A percentile compares a stretch with the other conserved stretches of the same genome.
Evolutionary conservation across 805 yeast genomes (phyloP).

Genomic region (Ogataea nitratoaversa): DNA sequence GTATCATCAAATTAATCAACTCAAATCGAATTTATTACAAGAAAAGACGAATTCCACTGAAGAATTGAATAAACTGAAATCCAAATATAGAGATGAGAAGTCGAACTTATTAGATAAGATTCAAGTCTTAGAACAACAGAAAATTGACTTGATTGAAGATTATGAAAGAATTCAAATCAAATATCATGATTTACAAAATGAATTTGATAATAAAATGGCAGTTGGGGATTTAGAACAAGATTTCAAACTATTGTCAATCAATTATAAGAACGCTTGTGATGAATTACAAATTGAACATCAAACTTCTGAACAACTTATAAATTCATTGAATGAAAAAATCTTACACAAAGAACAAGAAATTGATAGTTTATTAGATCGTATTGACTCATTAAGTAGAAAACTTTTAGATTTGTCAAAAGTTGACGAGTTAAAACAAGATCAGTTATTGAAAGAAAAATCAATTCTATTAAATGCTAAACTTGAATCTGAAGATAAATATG

Average conservation of each 20-base stretch:
- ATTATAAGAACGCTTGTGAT: constrained; percentile 28
- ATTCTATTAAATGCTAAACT: constrained; percentile 33
- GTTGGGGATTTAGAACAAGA: constrained; percentile 34
- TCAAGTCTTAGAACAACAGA: constrained; percentile 33
- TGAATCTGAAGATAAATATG: constrained; percentile 36
- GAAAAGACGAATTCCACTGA: constrained; percentile 16
- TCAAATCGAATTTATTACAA: constrained; percentile 9
- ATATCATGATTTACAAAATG: constrained; percentile 9
- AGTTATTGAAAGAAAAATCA: constrained; percentile 34
- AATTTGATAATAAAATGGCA: constrained; percentile 8
- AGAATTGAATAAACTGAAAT: constrained; percentile 11
- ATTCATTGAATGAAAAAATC: constrained; percentile 15
- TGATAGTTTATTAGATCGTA: constrained; percentile 26
- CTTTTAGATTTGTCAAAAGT: constrained; percentile 30
- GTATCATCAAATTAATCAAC: constrained; percentile 10
- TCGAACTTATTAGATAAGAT: constrained; percentile 30
- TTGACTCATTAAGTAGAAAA: constrained; percentile 17
- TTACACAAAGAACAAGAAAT: constrained; percentile 36
- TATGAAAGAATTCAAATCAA: constrained; percentile 29
- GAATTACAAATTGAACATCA: constrained; percentile 21
- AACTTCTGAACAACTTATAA: constrained; percentile 7
- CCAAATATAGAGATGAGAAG: constrained; percentile 26
- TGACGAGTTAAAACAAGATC: constrained; percentile 21
- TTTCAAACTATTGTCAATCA: constrained; percentile 33
- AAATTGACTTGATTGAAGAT: constrained; percentile 33